These are phyloP conservation scores for Telopea speciosissima DNA, from an alignment of 177 flowering plant genomes.

Conservation along the genomic window DNA sequence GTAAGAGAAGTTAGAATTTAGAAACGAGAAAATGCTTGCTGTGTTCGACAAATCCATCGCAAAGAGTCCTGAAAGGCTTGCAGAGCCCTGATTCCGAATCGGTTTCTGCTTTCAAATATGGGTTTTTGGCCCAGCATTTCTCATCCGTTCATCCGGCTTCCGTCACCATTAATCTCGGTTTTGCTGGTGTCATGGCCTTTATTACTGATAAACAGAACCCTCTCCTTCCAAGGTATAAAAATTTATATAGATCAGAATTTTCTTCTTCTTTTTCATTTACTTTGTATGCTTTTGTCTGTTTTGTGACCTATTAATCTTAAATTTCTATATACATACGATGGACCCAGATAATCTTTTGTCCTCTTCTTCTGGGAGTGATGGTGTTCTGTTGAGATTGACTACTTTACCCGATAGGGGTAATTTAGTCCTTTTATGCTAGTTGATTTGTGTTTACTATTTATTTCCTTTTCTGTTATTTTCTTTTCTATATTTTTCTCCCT, in stretches of 20 bases:
- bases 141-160: conserved; percentile 46
- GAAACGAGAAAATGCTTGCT: conserved; percentile 65
- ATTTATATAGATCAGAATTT: neutral
- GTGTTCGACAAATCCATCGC: conserved; percentile 90
- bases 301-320: neutral
- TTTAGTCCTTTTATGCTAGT: too few relatives aligned
- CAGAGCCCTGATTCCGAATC: conserved; percentile 42
- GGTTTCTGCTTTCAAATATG: conserved; percentile 49
- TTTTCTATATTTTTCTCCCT: too few relatives aligned
- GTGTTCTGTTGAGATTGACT: too few relatives aligned
- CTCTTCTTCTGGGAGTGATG: too few relatives aligned
- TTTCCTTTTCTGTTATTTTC: too few relatives aligned
- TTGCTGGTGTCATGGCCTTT: conserved; percentile 57
- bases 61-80: conserved; percentile 70
- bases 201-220: conserved; percentile 65
- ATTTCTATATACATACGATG: neutral
- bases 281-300: neutral
- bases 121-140: conserved; percentile 51
- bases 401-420: too few relatives aligned
- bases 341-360: too few relatives aligned
- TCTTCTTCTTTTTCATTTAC: neutral
- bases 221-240: conserved; percentile 70
- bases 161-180: conserved; percentile 61
- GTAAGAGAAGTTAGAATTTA: neutral
- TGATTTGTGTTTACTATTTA: too few relatives aligned